These are phyloP conservation scores for Fusarium paranaense DNA, from an alignment of 2,329 filamentous ascomycete species.

Conservation along the genomic window DNA sequence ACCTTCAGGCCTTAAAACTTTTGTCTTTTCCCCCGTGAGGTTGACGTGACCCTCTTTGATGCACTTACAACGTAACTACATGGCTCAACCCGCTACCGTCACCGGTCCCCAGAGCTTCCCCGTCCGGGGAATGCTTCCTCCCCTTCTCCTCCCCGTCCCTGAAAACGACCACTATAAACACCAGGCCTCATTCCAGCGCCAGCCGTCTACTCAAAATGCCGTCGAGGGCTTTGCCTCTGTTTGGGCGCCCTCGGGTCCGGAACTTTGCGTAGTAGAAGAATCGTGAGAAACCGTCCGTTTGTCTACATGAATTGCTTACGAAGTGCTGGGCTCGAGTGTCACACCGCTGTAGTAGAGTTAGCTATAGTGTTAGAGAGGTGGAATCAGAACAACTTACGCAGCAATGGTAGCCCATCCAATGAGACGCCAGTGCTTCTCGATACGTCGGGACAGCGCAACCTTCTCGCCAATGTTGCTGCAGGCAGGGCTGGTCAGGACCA, in stretches of 20 bases:
- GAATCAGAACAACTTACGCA: conserved; percentile 60
- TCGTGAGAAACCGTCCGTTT: conserved; percentile 36
- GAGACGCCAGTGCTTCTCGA: conserved; percentile 98
- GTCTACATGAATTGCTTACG: conserved; percentile 47
- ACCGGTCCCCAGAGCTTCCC: conserved; percentile 12
- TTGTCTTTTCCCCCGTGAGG: conserved; percentile 33
- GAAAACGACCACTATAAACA: conserved; percentile 41
- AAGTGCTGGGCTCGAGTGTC: conserved; percentile 63
- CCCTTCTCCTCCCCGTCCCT: conserved; percentile 26
- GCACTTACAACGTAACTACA: conserved; percentile 43
- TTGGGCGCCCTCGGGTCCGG: conserved; percentile 36
- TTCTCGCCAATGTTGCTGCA: conserved; percentile 99
- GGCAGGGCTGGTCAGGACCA: conserved; percentile 90
- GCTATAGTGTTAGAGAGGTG: background rate
- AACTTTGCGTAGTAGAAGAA: conserved; percentile 36
- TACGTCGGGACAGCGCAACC: conserved; percentile 94
- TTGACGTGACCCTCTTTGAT: conserved; percentile 39
- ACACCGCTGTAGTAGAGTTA: conserved; percentile 58
- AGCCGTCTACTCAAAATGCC: conserved; percentile 45
- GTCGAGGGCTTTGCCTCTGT: conserved; percentile 29
- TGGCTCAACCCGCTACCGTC: conserved; percentile 31
- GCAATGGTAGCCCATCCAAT: conserved; percentile 91
- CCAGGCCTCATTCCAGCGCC: conserved; percentile 43
- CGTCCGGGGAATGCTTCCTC: conserved; percentile 17
- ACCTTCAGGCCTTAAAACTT: conserved; percentile 34